phyloP scores from a whole-genome alignment of 208 protist species.

The Trichomonas tenax region DNA sequence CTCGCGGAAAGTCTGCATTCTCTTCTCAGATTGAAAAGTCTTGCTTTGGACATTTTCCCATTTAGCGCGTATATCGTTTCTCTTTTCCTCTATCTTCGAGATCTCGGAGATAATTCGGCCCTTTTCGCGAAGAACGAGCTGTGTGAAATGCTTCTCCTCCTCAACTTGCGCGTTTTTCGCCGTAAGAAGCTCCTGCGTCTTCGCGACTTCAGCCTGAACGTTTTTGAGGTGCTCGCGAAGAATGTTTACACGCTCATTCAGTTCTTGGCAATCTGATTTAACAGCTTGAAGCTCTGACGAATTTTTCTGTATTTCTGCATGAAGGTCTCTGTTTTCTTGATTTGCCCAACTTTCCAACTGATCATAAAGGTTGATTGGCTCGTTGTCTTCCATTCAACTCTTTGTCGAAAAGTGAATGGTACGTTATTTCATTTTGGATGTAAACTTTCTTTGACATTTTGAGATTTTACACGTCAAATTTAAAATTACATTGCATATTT shows the following conservation, averaged over 20 bases:
- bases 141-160: neutral
- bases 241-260: neutral
- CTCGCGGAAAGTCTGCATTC: neutral
- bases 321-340: neutral
- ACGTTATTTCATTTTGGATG: neutral
- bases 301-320: neutral
- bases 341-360: neutral
- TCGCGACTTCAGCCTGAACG: neutral
- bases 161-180: constrained; percentile 2
- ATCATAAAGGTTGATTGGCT: constrained; percentile 13
- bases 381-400: neutral
- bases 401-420: neutral
- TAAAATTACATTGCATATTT: too few species aligned
- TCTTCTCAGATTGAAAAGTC: neutral
- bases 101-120: neutral
- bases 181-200: neutral
- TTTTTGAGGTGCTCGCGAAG: neutral
- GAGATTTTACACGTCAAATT: too few species aligned
- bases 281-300: neutral
- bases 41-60: neutral
- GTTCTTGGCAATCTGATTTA: neutral
- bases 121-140: neutral
- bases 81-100: neutral
- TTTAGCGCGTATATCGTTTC: neutral
- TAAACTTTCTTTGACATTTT: neutral